A percentile compares a stretch with the other conserved stretches of the same genome.
phyloP scores from a whole-genome alignment of 306 rosid genomes.

The Bauhinia variegata region DNA sequence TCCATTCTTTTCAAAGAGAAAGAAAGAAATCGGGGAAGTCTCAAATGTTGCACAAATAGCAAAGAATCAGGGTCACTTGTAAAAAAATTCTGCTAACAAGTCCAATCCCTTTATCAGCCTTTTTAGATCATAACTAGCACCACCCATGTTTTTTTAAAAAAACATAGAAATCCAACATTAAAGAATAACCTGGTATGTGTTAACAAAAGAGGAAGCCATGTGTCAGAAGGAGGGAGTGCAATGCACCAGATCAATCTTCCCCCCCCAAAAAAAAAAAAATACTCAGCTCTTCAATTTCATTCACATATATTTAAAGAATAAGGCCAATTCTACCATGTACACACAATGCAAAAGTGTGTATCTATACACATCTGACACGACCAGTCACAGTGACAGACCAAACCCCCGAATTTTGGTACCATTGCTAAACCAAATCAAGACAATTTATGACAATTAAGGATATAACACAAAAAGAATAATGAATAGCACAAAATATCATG shows the following conservation, averaged over 20 bases:
- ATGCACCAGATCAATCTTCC: no score
- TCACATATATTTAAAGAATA: neutral
- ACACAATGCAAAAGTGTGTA: neutral
- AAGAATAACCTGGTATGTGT: no score
- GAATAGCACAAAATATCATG: neutral
- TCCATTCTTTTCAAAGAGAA: no score
- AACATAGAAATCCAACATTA: no score
- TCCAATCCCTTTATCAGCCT: neutral
- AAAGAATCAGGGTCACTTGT: neutral
- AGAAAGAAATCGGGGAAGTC: neutral
- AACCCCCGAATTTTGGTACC: no score
- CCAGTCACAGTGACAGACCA: no score
- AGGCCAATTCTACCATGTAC: neutral
- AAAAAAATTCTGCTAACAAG: neutral
- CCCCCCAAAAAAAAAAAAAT: no score
- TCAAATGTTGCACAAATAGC: slow-evolving; percentile 3
- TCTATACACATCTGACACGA: no score
- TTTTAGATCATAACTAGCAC: neutral
- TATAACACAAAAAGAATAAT: neutral
- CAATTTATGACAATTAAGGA: neutral
- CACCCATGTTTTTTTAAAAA: no score
- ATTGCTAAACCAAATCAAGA: neutral
- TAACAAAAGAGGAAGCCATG: no score
- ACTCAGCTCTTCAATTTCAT: neutral
- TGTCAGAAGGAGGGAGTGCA: no score